Evolutionary conservation across 202 grass and related monocot genomes (phyloP), one percentile per base, ranked within the genome.

Genomic region (Setaria viridis): DNA sequence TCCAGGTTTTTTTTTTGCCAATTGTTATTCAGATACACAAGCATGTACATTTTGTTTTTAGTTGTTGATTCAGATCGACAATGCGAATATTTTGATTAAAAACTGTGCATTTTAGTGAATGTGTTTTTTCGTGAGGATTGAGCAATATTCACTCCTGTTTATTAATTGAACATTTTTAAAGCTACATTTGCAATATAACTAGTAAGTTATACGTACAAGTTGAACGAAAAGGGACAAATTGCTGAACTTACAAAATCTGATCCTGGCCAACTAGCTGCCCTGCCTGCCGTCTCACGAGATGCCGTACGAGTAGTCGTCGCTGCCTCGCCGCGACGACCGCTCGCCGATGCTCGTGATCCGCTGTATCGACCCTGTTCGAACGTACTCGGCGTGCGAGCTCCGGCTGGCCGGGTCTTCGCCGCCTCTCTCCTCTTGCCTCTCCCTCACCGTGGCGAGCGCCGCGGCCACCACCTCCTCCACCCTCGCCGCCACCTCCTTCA

Each of bases 381-480:
- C 91, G 77, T 89, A 87, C 43, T 70, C 59, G 7, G 85, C 78
- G 45, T 90, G 85, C 8, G 87, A 93, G 37, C 54, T 64, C 67
- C 84, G 77, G 74, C 66, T 49, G 51, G 62, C 35, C 19, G 43
- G 55, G 37, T 76, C 86, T 0, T 54, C 71, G 69, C 39, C 9
- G 11, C n/a, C 83, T 0, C 20, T 62, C 9, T 25, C 19, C 47
- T 16, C 41, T 29, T 64, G 69, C 19, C 86, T 88, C 70, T 90
- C 87, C 45, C 66, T 89, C 74, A 78, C 67, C 46, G 42, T 80
- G 9, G 84, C 83, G 6, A 79, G 29, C 51, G 87, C 76, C 34
- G 83, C 54, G 1, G 77, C 50, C 46, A 64, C 91, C 68, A 85
- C 84, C 35, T 82, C 82, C 63, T 96, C 97, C 72, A 99, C 93